These are phyloP conservation scores for Mrakia hoshinonis DNA, from an alignment of 768 basidiomycete genomes.

Conservation along the genomic window DNA sequence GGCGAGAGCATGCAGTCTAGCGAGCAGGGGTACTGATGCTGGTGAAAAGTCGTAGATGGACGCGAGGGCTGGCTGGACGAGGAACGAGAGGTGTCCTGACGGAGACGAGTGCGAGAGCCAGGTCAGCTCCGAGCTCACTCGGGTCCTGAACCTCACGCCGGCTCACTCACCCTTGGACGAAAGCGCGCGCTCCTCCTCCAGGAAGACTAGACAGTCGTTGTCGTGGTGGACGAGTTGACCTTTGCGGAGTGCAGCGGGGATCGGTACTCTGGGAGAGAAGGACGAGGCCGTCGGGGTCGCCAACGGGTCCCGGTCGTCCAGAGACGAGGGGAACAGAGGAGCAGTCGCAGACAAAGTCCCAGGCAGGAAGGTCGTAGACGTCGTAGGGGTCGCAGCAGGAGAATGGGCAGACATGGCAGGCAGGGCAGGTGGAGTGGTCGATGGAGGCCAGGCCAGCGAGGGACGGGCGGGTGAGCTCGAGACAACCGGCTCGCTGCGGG, in stretches of 20 bases:
- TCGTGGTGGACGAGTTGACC: constrained; percentile 8
- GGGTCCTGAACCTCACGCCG: background rate
- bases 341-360: too few relatives aligned
- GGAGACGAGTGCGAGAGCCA: too few relatives aligned
- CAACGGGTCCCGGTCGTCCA: background rate
- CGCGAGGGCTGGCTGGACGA: background rate
- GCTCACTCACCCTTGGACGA: constrained; percentile 10
- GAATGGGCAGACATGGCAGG: too few relatives aligned
- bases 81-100: constrained; percentile 22
- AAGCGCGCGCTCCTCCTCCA: constrained; percentile 12
- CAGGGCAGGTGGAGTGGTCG: too few relatives aligned
- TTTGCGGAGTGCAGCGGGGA: background rate
- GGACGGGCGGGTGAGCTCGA: too few relatives aligned
- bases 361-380: too few relatives aligned
- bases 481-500: too few relatives aligned
- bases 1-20: constrained; percentile 3
- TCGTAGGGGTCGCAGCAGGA: too few relatives aligned
- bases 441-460: too few relatives aligned
- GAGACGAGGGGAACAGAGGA: too few relatives aligned
- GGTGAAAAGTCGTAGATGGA: constrained; percentile 20
- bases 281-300: background rate
- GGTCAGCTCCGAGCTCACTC: background rate
- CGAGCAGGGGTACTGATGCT: constrained; percentile 15
- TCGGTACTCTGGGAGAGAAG: background rate
- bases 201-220: constrained; percentile 11